A percentile compares a stretch with the other conserved stretches of the same genome.
These are phyloP conservation scores for Earliella scabrosa DNA, from an alignment of 1,284 basidiomycete genomes.

Conservation along the genomic window DNA sequence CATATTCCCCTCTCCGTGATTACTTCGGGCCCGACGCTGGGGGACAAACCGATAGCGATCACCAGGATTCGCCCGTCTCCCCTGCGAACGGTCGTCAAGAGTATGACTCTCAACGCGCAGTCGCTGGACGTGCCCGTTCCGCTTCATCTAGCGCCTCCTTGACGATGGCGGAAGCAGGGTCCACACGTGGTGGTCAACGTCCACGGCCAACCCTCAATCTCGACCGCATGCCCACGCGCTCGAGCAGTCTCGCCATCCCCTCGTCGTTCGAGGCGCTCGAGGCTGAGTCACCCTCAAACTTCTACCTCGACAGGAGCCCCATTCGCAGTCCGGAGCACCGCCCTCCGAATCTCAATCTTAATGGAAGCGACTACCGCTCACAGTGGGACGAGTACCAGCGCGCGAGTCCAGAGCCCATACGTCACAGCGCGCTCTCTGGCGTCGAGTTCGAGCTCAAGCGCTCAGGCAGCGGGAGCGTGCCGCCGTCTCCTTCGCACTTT, in stretches of 20 bases:
- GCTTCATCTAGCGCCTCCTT: slow-evolving; percentile 31
- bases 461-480: slow-evolving; percentile 35
- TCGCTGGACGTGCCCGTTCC: slow-evolving; percentile 29
- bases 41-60: slow-evolving; percentile 16
- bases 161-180: slow-evolving; percentile 5
- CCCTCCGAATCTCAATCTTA: slow-evolving; percentile 27
- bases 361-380: slow-evolving; percentile 24
- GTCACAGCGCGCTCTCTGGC: slow-evolving; percentile 22
- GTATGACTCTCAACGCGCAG: slow-evolving; percentile 10
- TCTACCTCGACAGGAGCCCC: slow-evolving; percentile 18
- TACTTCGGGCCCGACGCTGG: slow-evolving; percentile 29
- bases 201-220: slow-evolving; percentile 29
- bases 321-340: slow-evolving; percentile 18
- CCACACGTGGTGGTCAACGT: slow-evolving; percentile 13
- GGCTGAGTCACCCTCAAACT: slow-evolving; percentile 20
- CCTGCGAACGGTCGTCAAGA: slow-evolving; percentile 14
- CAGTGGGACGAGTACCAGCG: slow-evolving; percentile 27
- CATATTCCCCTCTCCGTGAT: slow-evolving; percentile 41
- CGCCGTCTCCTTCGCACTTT: slow-evolving; percentile 60
- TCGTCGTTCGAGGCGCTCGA: slow-evolving; percentile 26
- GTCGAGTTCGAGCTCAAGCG: slow-evolving; percentile 29
- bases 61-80: slow-evolving; percentile 20
- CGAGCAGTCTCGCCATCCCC: slow-evolving; percentile 29
- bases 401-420: slow-evolving; percentile 24
- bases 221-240: slow-evolving; percentile 31